Conservation (phyloP, 768 basidiomycete species). For the Brasilioporus rufonigricans region DNA sequence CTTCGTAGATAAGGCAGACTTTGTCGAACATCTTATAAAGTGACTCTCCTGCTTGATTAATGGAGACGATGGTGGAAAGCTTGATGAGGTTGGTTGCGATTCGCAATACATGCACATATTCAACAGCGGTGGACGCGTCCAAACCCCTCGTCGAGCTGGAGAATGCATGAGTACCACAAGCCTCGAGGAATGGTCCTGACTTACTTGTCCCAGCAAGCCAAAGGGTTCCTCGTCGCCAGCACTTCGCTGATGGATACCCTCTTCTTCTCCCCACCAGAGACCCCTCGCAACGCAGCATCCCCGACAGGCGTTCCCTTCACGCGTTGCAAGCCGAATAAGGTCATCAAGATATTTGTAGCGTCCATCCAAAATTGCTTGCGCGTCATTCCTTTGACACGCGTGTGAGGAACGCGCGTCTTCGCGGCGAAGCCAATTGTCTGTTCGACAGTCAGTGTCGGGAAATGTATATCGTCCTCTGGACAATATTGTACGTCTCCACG, state of each 20-base stretch:
- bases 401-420: constrained; percentile 62
- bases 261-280: constrained; percentile 79
- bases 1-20: constrained; percentile 61
- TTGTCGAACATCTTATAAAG: constrained; percentile 69
- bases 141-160: constrained; percentile 64
- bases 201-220: constrained; percentile 76
- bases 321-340: constrained; percentile 76
- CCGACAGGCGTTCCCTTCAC: constrained; percentile 75
- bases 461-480: constrained; percentile 84
- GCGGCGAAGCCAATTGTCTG: constrained; percentile 74
- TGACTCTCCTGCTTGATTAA: constrained; percentile 82
- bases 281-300: constrained; percentile 70
- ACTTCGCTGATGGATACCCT: constrained; percentile 78
- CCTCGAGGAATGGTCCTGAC: constrained; percentile 11
- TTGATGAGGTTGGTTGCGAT: constrained; percentile 58
- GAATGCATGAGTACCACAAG: constrained; percentile 45
- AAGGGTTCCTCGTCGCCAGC: constrained; percentile 65
- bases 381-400: constrained; percentile 41
- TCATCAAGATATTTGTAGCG: constrained; percentile 48
- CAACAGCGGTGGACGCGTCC: constrained; percentile 68
- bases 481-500: constrained; percentile 81
- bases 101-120: constrained; percentile 69
- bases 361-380: constrained; percentile 30
- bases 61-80: constrained; percentile 67
- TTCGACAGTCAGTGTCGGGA: constrained; percentile 78